Evolutionary conservation across 225 moss, liverwort and hornwort genomes (phyloP).

Genomic region (Pseudoscleropodium purum): DNA sequence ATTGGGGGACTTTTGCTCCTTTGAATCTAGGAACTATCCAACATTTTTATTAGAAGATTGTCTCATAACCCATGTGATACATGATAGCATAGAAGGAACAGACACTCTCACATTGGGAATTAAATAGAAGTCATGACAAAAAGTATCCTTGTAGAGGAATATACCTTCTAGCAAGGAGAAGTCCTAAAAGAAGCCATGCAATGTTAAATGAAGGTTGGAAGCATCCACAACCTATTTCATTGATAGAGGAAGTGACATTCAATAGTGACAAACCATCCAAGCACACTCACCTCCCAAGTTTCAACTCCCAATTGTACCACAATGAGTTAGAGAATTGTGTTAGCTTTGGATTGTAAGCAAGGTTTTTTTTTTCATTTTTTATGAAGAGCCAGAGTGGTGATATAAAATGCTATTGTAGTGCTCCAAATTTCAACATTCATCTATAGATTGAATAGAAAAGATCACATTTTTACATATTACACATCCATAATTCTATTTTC

Average conservation of each 20-base stretch:
- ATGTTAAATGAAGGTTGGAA: background rate
- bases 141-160: rapidly evolving
- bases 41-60: background rate
- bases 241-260: background rate
- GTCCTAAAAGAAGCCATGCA: rapidly evolving
- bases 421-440: too few species aligned
- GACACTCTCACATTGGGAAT: rapidly evolving
- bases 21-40: rapidly evolving
- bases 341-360: rapidly evolving
- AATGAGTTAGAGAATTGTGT: background rate
- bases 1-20: background rate
- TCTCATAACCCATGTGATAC: rapidly evolving
- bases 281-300: background rate
- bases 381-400: too few species aligned
- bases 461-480: too few species aligned
- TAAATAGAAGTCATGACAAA: rapidly evolving
- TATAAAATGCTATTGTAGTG: too few species aligned
- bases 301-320: rapidly evolving
- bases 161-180: rapidly evolving
- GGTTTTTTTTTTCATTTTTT: too few species aligned
- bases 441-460: too few species aligned
- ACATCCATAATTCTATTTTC: too few species aligned
- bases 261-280: background rate
- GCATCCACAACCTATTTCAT: background rate
- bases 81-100: rapidly evolving